phyloP scores from a whole-genome alignment of 2,329 filamentous ascomycete species.

The Zarea fungicola region DNA sequence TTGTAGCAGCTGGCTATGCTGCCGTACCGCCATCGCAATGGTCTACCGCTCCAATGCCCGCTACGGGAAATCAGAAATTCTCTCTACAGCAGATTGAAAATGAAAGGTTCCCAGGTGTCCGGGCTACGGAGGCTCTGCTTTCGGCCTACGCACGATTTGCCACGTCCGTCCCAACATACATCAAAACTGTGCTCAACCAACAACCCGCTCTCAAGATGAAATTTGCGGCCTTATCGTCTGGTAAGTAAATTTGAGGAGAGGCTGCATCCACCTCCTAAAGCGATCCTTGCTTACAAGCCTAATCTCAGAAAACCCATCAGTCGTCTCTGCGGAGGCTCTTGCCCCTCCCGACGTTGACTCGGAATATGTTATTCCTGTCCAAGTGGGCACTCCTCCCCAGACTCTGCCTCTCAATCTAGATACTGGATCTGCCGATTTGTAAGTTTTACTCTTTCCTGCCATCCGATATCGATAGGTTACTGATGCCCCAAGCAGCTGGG shows the following conservation, averaged over 20 bases:
- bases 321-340: slow-evolving; percentile 25
- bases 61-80: slow-evolving; percentile 17
- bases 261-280: not conserved
- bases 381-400: slow-evolving; percentile 53
- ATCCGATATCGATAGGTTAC: no score
- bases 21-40: not conserved
- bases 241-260: no score
- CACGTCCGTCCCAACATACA: slow-evolving; percentile 22
- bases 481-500: slow-evolving; percentile 54
- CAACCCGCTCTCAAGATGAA: slow-evolving; percentile 22
- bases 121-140: slow-evolving; percentile 25
- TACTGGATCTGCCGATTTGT: slow-evolving; percentile 52
- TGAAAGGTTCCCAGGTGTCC: slow-evolving; percentile 26
- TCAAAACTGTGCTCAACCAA: slow-evolving; percentile 22
- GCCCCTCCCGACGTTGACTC: slow-evolving; percentile 33
- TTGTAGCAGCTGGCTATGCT: not conserved
- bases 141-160: slow-evolving; percentile 34
- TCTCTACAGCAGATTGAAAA: slow-evolving; percentile 31
- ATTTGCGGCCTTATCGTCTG: slow-evolving; percentile 12
- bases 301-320: slow-evolving; percentile 20
- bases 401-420: slow-evolving; percentile 64
- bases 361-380: slow-evolving; percentile 57
- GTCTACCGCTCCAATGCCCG: not conserved
- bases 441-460: slow-evolving; percentile 15
- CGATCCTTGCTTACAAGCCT: slow-evolving; percentile 4